Conservation (phyloP, 768 basidiomycete species). For the Tulasnella sp. region DNA sequence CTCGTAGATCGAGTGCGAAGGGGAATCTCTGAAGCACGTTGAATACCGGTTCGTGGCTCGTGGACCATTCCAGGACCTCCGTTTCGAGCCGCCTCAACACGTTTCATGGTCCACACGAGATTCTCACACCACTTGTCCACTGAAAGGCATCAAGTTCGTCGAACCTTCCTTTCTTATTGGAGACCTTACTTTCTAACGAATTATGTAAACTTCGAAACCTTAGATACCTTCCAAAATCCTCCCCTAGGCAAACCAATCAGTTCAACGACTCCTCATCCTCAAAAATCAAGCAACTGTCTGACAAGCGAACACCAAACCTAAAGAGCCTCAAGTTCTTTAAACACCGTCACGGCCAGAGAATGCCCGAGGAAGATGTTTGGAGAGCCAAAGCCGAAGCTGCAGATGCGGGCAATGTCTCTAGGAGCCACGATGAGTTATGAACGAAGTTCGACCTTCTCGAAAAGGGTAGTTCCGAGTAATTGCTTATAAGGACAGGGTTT, state of each 20-base stretch:
- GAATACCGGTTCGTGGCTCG: slow-evolving; percentile 8
- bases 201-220: not conserved
- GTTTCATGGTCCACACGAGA: not conserved
- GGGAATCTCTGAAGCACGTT: not conserved
- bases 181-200: not conserved
- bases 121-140: not conserved
- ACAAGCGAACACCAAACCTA: not conserved
- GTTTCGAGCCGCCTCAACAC: not conserved
- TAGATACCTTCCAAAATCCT: not conserved
- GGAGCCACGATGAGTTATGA: slow-evolving; percentile 7
- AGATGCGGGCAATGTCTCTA: not conserved
- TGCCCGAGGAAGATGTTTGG: slow-evolving; percentile 13
- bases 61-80: slow-evolving; percentile 3
- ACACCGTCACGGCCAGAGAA: not conserved
- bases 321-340: slow-evolving; percentile 13
- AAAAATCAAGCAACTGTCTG: not conserved
- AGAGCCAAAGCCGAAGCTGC: not conserved
- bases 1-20: not conserved
- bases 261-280: not conserved
- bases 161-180: not conserved
- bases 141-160: not conserved
- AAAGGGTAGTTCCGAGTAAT: not conserved
- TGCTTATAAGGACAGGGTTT: no score
- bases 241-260: no score
- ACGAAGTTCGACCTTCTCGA: not conserved